phyloP scores from a whole-genome alignment of 2,329 filamentous ascomycete species.

The Curvularia hawaiiensis region DNA sequence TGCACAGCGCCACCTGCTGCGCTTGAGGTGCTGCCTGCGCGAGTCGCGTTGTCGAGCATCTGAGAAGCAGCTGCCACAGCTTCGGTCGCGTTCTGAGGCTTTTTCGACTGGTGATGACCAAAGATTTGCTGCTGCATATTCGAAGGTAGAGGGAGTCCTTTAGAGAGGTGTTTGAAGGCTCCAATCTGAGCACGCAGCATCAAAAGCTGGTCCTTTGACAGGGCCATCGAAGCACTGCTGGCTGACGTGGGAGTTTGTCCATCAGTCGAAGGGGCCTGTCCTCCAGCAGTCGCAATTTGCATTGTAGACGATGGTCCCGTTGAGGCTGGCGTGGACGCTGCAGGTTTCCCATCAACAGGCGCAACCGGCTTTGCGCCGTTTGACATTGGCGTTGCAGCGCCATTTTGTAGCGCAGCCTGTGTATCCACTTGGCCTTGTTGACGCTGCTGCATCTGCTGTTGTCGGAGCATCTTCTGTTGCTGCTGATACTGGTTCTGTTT shows the following conservation, averaged over 20 bases:
- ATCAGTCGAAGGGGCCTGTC: constrained; percentile 47
- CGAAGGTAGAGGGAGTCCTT: constrained; percentile 80
- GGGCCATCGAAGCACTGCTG: constrained; percentile 26
- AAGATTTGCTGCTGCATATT: constrained; percentile 84
- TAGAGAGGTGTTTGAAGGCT: constrained; percentile 88
- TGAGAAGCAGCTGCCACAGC: constrained; percentile 53
- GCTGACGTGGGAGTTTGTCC: constrained; percentile 42
- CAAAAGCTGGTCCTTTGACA: constrained; percentile 71
- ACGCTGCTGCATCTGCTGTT: constrained; percentile 59
- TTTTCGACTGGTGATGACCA: constrained; percentile 68
- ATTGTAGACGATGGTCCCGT: constrained; percentile 30
- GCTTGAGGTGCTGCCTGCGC: constrained; percentile 42
- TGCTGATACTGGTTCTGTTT: constrained; percentile 59
- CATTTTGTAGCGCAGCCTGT: constrained; percentile 58
- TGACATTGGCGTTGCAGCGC: constrained; percentile 31
- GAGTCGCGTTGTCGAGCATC: constrained; percentile 57
- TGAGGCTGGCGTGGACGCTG: constrained; percentile 26
- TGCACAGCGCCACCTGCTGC: constrained; percentile 48
- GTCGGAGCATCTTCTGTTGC: constrained; percentile 46
- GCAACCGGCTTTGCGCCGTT: constrained; percentile 55
- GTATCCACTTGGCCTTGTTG: constrained; percentile 60
- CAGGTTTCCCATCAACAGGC: constrained; percentile 30
- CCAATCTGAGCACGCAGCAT: constrained; percentile 84
- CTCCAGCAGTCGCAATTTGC: constrained; percentile 32
- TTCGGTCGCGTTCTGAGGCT: constrained; percentile 46